Evolutionary conservation across 306 rosid species (phyloP).

Genomic region (Inga laurina): DNA sequence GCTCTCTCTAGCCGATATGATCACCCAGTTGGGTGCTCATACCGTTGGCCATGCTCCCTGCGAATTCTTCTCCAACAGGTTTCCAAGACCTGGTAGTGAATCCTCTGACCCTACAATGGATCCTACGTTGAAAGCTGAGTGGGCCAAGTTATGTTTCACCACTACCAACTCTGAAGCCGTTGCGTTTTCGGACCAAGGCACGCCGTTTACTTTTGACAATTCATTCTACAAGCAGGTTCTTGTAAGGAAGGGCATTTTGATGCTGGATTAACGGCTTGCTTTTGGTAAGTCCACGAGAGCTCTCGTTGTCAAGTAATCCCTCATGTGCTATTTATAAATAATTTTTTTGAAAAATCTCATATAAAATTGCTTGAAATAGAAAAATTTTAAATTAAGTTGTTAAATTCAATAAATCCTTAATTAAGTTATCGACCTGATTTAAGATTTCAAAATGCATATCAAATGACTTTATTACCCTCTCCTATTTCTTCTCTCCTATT

Average conservation of each 20-base stretch:
- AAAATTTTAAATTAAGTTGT: too few species aligned
- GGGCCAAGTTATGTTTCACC: conserved; percentile 1
- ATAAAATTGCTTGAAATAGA: too few species aligned
- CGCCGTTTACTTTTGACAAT: conserved; percentile 34
- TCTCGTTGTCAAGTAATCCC: conserved; percentile 13
- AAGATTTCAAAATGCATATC: too few species aligned
- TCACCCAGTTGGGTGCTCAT: conserved; percentile 47
- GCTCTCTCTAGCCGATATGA: conserved; percentile 39
- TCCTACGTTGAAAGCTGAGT: conserved; percentile 25
- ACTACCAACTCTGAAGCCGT: neutral
- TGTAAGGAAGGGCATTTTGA: conserved; percentile 35
- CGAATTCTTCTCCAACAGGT: conserved; percentile 29
- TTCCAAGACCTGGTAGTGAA: neutral
- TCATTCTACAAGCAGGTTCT: conserved; percentile 31
- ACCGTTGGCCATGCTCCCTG: conserved; percentile 50
- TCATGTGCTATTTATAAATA: too few species aligned
- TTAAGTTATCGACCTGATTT: too few species aligned
- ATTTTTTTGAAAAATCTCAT: too few species aligned
- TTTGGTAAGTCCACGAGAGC: conserved; percentile 13
- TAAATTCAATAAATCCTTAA: too few species aligned
- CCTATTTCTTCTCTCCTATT: too few species aligned
- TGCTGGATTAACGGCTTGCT: conserved; percentile 41
- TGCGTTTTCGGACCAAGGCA: conserved; percentile 44
- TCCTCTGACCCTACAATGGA: conserved; percentile 43
- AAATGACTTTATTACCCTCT: too few species aligned